A percentile compares a stretch with the other conserved stretches of the same genome.
Conservation (phyloP, 768 basidiomycete species). For the Botryobasidium botryosum region DNA sequence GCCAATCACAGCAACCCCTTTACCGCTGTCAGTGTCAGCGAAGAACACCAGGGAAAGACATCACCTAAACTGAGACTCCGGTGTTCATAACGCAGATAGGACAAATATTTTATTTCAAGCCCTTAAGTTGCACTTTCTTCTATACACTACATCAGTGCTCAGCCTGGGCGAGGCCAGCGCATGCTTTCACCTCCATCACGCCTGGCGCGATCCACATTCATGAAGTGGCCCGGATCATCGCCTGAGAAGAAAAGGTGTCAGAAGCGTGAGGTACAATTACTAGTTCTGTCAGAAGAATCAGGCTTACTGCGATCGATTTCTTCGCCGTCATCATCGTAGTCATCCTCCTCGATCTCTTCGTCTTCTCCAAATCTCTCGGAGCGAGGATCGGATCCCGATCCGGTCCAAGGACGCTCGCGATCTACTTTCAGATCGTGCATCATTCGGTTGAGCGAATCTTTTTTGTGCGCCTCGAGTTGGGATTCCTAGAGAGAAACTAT, state of each 20-base stretch:
- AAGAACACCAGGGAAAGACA: too few relatives aligned
- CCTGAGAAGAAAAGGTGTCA: neutral
- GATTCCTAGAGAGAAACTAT: constrained; percentile 33
- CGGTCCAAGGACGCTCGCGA: constrained; percentile 22
- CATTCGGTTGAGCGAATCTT: constrained; percentile 58
- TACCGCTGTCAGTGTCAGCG: too few relatives aligned
- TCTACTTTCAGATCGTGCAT: constrained; percentile 71
- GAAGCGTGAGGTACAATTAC: neutral
- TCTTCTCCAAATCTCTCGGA: constrained; percentile 26
- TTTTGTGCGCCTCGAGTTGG: constrained; percentile 45
- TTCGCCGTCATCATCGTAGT: constrained; percentile 20
- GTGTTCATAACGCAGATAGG: too few relatives aligned
- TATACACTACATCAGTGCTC: too few relatives aligned
- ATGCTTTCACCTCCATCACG: too few relatives aligned
- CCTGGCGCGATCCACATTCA: neutral
- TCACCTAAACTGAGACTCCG: too few relatives aligned
- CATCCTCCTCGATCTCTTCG: constrained; percentile 37
- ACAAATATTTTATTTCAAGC: too few relatives aligned
- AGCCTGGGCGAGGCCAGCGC: too few relatives aligned
- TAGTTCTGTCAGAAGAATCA: neutral
- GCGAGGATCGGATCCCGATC: constrained; percentile 32
- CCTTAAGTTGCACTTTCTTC: too few relatives aligned
- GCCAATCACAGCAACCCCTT: too few relatives aligned
- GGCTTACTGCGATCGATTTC: constrained; percentile 8
- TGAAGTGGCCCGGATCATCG: constrained; percentile 1